A percentile compares a stretch with the other conserved stretches of the same genome.
phyloP scores from a whole-genome alignment of 129 eudicot species.

The Saussurea involucrata region DNA sequence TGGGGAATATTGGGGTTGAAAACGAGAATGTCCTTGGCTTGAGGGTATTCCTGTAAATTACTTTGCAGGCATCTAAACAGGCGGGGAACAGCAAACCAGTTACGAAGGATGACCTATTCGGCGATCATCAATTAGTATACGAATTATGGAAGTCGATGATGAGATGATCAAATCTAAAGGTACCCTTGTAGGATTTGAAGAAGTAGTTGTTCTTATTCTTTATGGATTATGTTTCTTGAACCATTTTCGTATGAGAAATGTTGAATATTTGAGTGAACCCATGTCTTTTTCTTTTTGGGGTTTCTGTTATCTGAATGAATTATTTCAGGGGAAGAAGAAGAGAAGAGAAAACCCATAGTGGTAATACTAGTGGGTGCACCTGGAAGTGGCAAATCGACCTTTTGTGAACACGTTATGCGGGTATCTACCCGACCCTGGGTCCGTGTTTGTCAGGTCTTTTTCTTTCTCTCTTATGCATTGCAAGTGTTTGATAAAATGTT shows the following conservation, averaged over 20 bases:
- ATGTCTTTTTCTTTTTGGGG: neutral
- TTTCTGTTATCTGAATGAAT: neutral
- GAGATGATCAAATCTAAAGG: constrained; percentile 21
- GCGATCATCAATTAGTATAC: constrained; percentile 2
- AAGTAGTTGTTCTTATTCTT: neutral
- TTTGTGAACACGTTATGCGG: constrained; percentile 69
- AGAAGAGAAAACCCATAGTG: constrained; percentile 45
- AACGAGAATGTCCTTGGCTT: neutral
- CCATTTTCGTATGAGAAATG: neutral
- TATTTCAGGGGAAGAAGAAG: constrained; percentile 38
- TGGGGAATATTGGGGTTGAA: neutral
- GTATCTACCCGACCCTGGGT: constrained; percentile 71
- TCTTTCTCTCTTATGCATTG: neutral
- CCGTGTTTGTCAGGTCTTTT: constrained; percentile 83
- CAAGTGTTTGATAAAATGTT: constrained; percentile 45
- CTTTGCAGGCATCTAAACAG: neutral
- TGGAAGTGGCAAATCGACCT: constrained; percentile 97
- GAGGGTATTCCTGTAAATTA: constrained; percentile 1
- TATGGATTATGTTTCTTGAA: neutral
- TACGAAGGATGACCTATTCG: constrained; percentile 4
- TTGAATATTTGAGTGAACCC: neutral
- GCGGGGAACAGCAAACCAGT: neutral
- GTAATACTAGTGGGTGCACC: constrained; percentile 82
- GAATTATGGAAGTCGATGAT: constrained; percentile 27
- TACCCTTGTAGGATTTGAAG: neutral